phyloP scores from a whole-genome alignment of 208 protist species.

The Blastocrithidia nonstop region DNA sequence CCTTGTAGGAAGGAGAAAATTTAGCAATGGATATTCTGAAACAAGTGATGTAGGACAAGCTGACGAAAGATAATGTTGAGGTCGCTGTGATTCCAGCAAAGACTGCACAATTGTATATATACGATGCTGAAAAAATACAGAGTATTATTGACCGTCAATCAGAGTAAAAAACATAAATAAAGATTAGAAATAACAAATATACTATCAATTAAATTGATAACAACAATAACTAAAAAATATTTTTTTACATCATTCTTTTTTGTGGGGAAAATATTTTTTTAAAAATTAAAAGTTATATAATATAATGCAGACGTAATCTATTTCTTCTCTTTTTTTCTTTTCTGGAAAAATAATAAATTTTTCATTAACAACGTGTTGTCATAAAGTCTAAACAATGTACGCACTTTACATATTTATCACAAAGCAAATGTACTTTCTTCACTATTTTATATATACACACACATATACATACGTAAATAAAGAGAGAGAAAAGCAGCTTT shows the following conservation, averaged over 20 bases:
- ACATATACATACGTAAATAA: slow-evolving; percentile 1
- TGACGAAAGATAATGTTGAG: slow-evolving; percentile 95
- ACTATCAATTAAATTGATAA: slow-evolving; percentile 1
- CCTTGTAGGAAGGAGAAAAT: slow-evolving; percentile 91
- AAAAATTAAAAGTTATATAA: no score
- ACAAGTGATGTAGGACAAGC: slow-evolving; percentile 98
- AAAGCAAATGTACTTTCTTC: neutral
- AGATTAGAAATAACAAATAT: no score
- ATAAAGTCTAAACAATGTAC: neutral
- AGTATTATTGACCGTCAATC: slow-evolving; percentile 70
- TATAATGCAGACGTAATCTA: no score
- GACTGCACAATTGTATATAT: slow-evolving; percentile 80
- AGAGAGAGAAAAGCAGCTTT: no score
- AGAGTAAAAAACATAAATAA: slow-evolving; percentile 12
- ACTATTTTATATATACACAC: neutral
- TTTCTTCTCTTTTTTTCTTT: no score
- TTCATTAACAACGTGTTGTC: no score
- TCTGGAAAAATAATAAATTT: no score
- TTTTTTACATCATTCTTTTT: neutral
- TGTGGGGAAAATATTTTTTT: no score
- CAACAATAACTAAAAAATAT: slow-evolving; percentile 1
- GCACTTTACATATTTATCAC: neutral
- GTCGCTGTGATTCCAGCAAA: slow-evolving; percentile 81
- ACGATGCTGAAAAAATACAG: slow-evolving; percentile 79
- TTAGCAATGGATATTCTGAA: slow-evolving; percentile 95